phyloP scores from a whole-genome alignment of 345 rosid genomes.

The Murraya paniculata region DNA sequence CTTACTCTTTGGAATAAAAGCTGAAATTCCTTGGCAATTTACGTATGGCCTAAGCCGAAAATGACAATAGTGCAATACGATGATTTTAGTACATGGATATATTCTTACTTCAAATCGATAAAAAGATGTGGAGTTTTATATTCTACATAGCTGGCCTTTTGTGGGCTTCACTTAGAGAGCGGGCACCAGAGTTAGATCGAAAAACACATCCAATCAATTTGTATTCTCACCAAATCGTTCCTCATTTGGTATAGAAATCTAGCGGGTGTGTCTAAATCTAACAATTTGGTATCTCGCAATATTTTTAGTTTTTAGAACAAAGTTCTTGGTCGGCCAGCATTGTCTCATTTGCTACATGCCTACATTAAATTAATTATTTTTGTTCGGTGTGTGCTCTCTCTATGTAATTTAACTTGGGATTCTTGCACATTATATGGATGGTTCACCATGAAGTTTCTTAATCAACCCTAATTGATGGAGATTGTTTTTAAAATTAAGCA shows the following conservation, averaged over 20 bases:
- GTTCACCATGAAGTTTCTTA: background rate
- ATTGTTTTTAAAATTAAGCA: background rate
- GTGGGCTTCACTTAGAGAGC: background rate
- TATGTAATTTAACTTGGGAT: background rate
- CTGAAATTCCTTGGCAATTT: background rate
- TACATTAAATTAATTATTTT: background rate
- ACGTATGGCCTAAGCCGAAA: background rate
- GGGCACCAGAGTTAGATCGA: background rate
- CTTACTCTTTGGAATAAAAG: background rate
- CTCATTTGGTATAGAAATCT: background rate
- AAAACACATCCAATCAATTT: background rate
- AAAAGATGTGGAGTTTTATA: background rate
- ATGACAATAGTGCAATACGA: background rate
- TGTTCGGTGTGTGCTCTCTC: background rate
- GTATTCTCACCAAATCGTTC: background rate
- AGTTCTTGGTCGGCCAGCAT: slow-evolving; percentile 1
- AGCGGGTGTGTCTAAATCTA: background rate
- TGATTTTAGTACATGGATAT: slow-evolving; percentile 8
- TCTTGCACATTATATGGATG: slow-evolving; percentile 4
- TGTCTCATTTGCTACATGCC: background rate
- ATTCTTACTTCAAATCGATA: slow-evolving; percentile 7
- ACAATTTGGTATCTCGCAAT: background rate
- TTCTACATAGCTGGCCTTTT: background rate
- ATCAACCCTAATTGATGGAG: background rate
- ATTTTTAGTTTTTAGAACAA: background rate